Base-by-base conservation (phyloP, 2,329 filamentous ascomycete species). In the Trichoderma brevicompactum region DNA sequence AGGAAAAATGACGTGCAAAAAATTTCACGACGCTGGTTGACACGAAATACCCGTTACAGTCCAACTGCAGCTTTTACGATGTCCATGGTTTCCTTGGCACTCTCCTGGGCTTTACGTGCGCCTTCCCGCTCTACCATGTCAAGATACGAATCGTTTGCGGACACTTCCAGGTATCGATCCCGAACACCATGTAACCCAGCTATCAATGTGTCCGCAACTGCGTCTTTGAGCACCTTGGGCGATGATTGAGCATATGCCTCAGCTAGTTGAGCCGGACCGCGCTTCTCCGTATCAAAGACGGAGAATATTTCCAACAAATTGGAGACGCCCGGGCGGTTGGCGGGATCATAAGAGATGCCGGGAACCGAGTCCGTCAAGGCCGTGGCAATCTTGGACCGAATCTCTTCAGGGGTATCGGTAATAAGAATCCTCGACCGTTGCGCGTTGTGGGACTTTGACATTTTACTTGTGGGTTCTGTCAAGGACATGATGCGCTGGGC, bases 401-500 rank as follows among this genome's bases (percentile, higher is more conserved):
- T 94, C 3, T 83, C 80, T 0, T 84, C 78, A 0, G 85, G 79
- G 0, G 81, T 77, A 71, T 97, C 92, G 2, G 90, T 96, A 67
- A 99, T 87, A 12, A 95, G 80, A 70, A 99, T 96, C 17, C 92
- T 86, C 7, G 92, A 96, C 56, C 85, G 85, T 2, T 85, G 82
- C 70, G 91, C 86, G 0, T 83, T 74, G 71, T 92, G 85, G 0
- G 93, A 97, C 78, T 99, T 99, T 64, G 93, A 97, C 95, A 99
- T 99, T 76, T 99, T 99, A 60, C 86, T 82, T 0, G 77, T 79
- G 0, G 95, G 94, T 10, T 92, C 81, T 59, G 86, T 87, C 23
- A 99, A 85, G 17, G 93, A 96, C 94, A 97, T 98, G 68, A 99
- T 85, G 67, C 94, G 88, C 72, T 90, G 92, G 2, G 91, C 87